Evolutionary conservation across 768 basidiomycete species (phyloP), one percentile per base, ranked within the genome.

Genomic region (Trametes sanguinea): DNA sequence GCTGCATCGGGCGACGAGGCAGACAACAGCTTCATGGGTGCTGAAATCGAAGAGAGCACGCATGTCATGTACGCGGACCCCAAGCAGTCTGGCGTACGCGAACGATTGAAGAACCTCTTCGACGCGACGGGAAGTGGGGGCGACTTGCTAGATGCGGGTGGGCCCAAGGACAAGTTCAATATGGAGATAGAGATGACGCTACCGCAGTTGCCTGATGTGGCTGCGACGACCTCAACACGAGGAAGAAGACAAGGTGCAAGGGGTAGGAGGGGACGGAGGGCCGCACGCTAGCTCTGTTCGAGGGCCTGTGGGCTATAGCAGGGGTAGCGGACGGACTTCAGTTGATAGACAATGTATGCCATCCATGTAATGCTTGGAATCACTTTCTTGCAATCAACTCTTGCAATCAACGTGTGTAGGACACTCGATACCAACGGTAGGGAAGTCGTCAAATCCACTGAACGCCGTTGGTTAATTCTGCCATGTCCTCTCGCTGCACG

Each of bases 1-100:
- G 7, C 50, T 32, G 7, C 30, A n/a, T 61, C 54, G 10, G 54
- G 46, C 9, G 54, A 60, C n/a, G 71, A 76, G 22, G 72, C 66
- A 29, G 66, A 68, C 52, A 67, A 69, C 56, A 67, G 58, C 57
- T 61, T 66, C 48, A 33, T 60, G 11, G 65, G 22, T 22, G 61
- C 33, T 29, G 57, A 56, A 6, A 30, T 48, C 2, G 32, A 39
- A 16, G 53, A 32, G 64, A 60, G 13, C 68, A 67, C 54, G 71
- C 77, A 81, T 5, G 86, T 90, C 8, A 78, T 77, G 60, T 91
- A 90, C 64, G 87, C 88, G 69, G 88, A 90, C 72, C 87, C 87
- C 2, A 81, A 73, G 22, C 85, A 89, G 74, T 72, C 75, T 43
- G 83, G 81, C 51, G 87, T 87, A 72, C 82, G 81, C 72, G 75